Evolutionary conservation across 768 basidiomycete species (phyloP), one percentile per base, ranked within the genome.

Genomic region (Termitomyces sp.): DNA sequence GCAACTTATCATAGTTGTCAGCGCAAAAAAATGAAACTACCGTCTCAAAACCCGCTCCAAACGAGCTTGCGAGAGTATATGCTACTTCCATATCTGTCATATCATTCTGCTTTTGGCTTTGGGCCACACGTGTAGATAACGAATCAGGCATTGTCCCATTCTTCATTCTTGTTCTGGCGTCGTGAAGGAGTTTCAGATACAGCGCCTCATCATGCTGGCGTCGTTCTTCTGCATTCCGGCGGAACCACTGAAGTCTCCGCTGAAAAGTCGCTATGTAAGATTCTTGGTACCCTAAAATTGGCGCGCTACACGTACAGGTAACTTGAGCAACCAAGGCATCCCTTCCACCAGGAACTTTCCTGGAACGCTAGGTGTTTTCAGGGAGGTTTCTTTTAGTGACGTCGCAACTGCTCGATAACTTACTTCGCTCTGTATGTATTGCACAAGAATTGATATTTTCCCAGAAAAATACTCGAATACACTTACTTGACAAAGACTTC

Each of bases 311-410:
- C 69, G 42, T 62, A 74, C 74, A 11, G 77, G 77, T 21, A 79
- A 68, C 51, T 73, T 74, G 5, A 77, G 63, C 2, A 79, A 68
- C 71, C 76, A 77, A 0, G 77, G 77, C 71, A 74, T 71, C 1
- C 74, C 74, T 62, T 79, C 77, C 12, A 79, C 77, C 3, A 79
- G 55, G 49, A 76, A 77, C 61, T 77, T 79, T 28, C 77, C 76
- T 2, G 76, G 77, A 54, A 78, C 76, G 48, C 77, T 78, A 22
- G 2, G 42, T 8, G 1, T n/a, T 2, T 42, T 50, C 34, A 28
- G 41, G 17, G 17, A 41, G 21, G 30, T n/a, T 19, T 17, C 34
- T 5, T 17, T 15, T 15, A 38, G 11, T 28, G 11, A 1, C n/a
- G 37, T 14, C 3, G n/a, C 26, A 19, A 40, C 6, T 26, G 10